Conservation (phyloP, 2,329 filamentous ascomycete genomes). For the Laburnicola sp. region DNA sequence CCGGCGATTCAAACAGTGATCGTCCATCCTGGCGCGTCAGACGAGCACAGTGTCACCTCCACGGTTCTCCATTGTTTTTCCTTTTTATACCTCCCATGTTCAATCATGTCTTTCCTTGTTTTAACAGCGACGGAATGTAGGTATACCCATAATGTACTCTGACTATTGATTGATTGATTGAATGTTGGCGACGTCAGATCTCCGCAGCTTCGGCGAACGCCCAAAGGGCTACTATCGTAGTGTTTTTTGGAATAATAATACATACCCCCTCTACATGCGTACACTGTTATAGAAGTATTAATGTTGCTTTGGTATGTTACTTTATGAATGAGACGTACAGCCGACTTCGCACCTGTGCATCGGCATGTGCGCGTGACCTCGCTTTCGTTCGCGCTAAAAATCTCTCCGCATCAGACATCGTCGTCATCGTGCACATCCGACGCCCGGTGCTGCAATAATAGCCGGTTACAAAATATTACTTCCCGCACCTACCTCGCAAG, state of each 20-base stretch:
- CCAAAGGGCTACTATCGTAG: slow-evolving; percentile 8
- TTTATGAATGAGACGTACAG: too few species aligned
- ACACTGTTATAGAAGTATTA: too few species aligned
- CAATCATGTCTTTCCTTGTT: slow-evolving; percentile 24
- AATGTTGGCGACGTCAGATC: slow-evolving; percentile 13
- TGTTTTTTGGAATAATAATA: slow-evolving; percentile 5
- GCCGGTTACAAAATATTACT: too few species aligned
- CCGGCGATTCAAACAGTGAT: slow-evolving; percentile 2
- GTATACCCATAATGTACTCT: slow-evolving; percentile 45
- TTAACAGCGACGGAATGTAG: slow-evolving; percentile 24
- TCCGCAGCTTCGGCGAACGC: slow-evolving; percentile 2
- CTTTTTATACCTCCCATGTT: slow-evolving; percentile 19
- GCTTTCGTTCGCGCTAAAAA: slow-evolving; percentile 1
- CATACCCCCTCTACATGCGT: neutral
- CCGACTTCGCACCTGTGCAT: too few species aligned
- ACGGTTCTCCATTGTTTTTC: slow-evolving; percentile 29
- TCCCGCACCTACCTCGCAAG: too few species aligned
- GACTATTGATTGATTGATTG: slow-evolving; percentile 20
- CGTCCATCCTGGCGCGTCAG: slow-evolving; percentile 12
- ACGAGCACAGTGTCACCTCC: slow-evolving; percentile 43
- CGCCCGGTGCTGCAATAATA: neutral
- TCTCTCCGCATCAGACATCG: neutral
- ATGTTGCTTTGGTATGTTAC: too few species aligned
- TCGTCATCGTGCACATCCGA: slow-evolving; percentile 3
- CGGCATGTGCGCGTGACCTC: neutral